Base-by-base conservation (phyloP, 768 basidiomycete genomes). In the Clitopilus passeckerianus region DNA sequence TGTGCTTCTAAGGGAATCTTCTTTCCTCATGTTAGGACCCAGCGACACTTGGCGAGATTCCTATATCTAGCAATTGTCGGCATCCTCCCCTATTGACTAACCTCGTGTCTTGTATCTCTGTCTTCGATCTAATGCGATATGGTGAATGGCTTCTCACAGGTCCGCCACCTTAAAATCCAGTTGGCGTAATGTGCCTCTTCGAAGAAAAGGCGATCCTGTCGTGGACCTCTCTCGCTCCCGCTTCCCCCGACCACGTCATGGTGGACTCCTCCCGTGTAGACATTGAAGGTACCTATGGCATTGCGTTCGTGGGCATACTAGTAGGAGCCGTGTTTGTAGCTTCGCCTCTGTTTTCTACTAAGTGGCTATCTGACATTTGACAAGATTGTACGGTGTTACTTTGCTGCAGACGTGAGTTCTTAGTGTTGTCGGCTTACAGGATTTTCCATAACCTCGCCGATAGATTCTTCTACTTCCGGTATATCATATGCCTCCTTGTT, bases 381-480 rank as follows among this genome's bases (percentile, higher is more conserved):
- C 27, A 30, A 30, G 27, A 30, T 7, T 30, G 7, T 30, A 30
- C 27, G 27, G 27, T 7, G 27, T 30, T 7, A 30, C 27, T 30
- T 75, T 78, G 62, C 63, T 46, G 41, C 18, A 16, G 27, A 30
- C 27, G 27, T 30, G 27, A 30, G 27, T 30, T 30, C 27, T 30
- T 30, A 30, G 3, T 3, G 27, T 30, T 30, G 27, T 30, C 27
- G 27, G 7, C 7, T 30, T 30, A 3, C 7, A 30, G 62, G 44
- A 61, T 14, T 50, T 34, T 10, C 30, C 54, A 57, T 54, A 46
- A 50, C 53, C 53, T 27, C 22, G 2, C 23, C 8, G 15, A 20
- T 44, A 80, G 78, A 34, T 78, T 74, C 61, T 65, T 79, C 18
- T 80, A 80, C 57, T 80, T 72, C 66, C 75, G 73, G 78, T 77